Evolutionary conservation across 768 basidiomycete genomes (phyloP).

Genomic region (Vararia minispora): DNA sequence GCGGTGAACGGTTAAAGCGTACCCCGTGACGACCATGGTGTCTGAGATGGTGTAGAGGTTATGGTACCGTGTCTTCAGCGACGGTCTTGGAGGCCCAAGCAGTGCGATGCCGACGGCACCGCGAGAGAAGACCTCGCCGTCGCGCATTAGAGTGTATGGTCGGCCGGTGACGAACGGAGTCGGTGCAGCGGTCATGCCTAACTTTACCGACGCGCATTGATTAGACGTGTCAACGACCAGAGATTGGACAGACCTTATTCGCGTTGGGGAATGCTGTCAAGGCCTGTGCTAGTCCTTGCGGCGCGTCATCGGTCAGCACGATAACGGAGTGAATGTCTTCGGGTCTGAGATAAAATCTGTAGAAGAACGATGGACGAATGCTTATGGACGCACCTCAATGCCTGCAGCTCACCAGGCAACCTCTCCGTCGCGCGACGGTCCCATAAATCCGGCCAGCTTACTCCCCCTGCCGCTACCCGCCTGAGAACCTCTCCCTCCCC

Average conservation of each 20-base stretch:
- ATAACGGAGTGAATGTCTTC: slow-evolving; percentile 26
- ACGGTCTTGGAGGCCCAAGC: slow-evolving; percentile 10
- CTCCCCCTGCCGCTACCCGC: no score
- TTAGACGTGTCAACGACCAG: neutral
- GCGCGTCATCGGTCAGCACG: slow-evolving; percentile 46
- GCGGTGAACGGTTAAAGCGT: no score
- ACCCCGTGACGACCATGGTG: slow-evolving; percentile 47
- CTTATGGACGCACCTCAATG: slow-evolving; percentile 29
- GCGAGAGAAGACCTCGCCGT: slow-evolving; percentile 39
- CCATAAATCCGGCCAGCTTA: slow-evolving; percentile 39
- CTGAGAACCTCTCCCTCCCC: no score
- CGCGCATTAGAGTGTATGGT: slow-evolving; percentile 56
- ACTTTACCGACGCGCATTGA: slow-evolving; percentile 22
- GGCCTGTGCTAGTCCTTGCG: slow-evolving; percentile 41
- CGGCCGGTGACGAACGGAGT: slow-evolving; percentile 75
- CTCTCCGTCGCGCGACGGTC: slow-evolving; percentile 17
- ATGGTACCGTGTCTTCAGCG: slow-evolving; percentile 21
- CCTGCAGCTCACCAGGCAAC: slow-evolving; percentile 30
- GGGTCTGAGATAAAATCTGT: slow-evolving; percentile 9
- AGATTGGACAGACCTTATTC: slow-evolving; percentile 32
- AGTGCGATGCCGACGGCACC: slow-evolving; percentile 63
- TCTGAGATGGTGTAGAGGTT: slow-evolving; percentile 33
- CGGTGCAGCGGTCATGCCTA: slow-evolving; percentile 60
- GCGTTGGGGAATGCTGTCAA: slow-evolving; percentile 32
- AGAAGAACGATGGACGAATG: neutral